Evolutionary conservation across 1,139 yeast genomes (phyloP), one percentile per base, ranked within the genome.

Genomic region (Blastobotrys persicus): DNA sequence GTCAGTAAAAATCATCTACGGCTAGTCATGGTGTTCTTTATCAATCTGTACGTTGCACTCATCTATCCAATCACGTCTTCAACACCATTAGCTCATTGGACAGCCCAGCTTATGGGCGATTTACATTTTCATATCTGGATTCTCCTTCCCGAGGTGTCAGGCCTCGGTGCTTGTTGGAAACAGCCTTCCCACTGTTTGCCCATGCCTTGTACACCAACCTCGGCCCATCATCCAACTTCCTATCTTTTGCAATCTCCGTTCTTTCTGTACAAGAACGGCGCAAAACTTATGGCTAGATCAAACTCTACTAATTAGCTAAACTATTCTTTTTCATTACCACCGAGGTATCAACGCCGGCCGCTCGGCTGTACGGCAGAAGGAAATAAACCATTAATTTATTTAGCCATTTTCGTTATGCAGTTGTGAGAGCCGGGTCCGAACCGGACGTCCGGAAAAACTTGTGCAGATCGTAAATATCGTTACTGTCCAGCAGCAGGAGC

Each of bases 101-200:
- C 85, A 71, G 87, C 80, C 6, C 88, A 95, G 13, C 72, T 82
- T 34, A 79, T 84, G 2, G 83, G 91, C 0, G 89, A 88, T 52
- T 76, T 79, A 37, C 82, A 89, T 33, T 85, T 85, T 63, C 89
- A 92, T 0, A 81, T 81, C 61, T 88, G 92, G 2, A 37, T 74
- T 81, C 74, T 67, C 87, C 2, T 88, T 81, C 67, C 94, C 94
- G 28, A 88, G 92, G 46, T 73, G 71, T 56, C 63, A 76, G 59
- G 85, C 84, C 0, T 78, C 84, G 3, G 81, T 78, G 2, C 78
- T 77, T 60, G 83, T 83, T 1, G 75, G 78, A 20, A 79, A 78
- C 56, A 78, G 73, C 17, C 2, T 81, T 81, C 70, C 86, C 87
- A 42, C 66, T 81, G 45, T 80, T 82, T 59, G 84, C 81, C 4